Conservation (phyloP, 1,284 basidiomycete genomes). For the Papiliotrema laurentii region DNA sequence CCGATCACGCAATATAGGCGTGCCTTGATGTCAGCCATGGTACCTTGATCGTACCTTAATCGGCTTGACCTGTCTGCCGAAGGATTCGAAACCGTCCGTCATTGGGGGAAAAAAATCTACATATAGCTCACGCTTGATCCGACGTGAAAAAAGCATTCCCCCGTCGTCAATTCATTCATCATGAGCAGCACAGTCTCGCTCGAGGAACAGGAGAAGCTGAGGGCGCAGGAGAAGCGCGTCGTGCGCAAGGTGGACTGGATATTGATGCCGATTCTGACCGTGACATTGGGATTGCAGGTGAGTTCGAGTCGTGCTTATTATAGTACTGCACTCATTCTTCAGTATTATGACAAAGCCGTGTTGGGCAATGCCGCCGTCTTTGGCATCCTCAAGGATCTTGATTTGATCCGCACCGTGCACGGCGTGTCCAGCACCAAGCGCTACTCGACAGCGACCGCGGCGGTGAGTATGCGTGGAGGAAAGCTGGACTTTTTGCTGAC, state of each 20-base stretch:
- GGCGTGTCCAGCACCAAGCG: constrained; percentile 40
- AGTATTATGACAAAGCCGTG: constrained; percentile 21
- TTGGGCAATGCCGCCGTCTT: constrained; percentile 52
- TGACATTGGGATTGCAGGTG: constrained; percentile 50
- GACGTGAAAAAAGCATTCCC: background rate
- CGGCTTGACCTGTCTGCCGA: no score
- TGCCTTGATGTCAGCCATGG: background rate
- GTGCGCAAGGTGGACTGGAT: constrained; percentile 28
- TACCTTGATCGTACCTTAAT: no score
- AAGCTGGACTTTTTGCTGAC: background rate
- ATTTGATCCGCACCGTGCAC: constrained; percentile 35
- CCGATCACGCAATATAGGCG: background rate
- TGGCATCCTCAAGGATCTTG: constrained; percentile 51
- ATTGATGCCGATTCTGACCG: constrained; percentile 49
- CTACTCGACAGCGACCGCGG: constrained; percentile 44
- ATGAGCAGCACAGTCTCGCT: background rate
- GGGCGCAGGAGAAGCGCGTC: constrained; percentile 15
- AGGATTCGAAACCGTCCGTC: background rate
- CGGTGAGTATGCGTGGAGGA: constrained; percentile 12
- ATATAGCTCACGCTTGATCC: background rate
- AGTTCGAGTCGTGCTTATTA: background rate
- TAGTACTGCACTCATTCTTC: background rate
- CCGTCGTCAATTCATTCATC: background rate
- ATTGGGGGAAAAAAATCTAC: background rate
- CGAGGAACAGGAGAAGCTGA: background rate